Evolutionary conservation across 768 basidiomycete species (phyloP), one percentile per base, ranked within the genome.

Genomic region (Kwoniella botswanensis): DNA sequence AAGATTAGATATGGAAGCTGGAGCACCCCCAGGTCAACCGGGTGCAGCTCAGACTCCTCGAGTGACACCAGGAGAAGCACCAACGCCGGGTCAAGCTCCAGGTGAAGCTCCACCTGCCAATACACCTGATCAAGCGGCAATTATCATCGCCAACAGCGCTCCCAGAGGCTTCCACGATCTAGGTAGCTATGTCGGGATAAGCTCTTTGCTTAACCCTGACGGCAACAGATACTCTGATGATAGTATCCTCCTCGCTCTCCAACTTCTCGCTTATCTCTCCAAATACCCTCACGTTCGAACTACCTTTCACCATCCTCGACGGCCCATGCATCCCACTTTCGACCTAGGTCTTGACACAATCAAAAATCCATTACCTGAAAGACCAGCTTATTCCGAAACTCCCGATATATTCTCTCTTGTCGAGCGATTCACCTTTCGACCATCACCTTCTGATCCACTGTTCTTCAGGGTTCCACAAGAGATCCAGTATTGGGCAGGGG

Each of bases 401-500:
- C 82, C 82, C 63, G 98, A 98, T 80, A 91, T 99, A 43, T 98
- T 99, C 84, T 93, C 93, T 6, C 88, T 98, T 9, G 95, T 98
- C 22, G 96, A 99, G 82, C 86, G 94, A 42, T 99, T 97, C 85
- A 99, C 96, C 0, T 97, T 94, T 86, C 89, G 94, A 63, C 93
- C 95, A 0, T 92, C 92, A 63, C 89, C 92, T 11, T 88, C 89
- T 0, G 94, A 95, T 79, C 88, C 88, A 21, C 89, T 90, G 72
- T 85, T 90, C 64, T 88, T 88, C 5, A 89, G 89, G 26, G 87
- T 89, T 59, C 93, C 94, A 0, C 86, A 87, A 11, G 96, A 98
- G 82, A 96, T 99, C 24, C 93, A 97, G 84, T 97, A 98, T 78
- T 98, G 97, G 97, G 97, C 96, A 0, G 94, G 94, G 2, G 96